phyloP scores from a whole-genome alignment of 345 rosid species.

The Hibiscus syriacus region DNA sequence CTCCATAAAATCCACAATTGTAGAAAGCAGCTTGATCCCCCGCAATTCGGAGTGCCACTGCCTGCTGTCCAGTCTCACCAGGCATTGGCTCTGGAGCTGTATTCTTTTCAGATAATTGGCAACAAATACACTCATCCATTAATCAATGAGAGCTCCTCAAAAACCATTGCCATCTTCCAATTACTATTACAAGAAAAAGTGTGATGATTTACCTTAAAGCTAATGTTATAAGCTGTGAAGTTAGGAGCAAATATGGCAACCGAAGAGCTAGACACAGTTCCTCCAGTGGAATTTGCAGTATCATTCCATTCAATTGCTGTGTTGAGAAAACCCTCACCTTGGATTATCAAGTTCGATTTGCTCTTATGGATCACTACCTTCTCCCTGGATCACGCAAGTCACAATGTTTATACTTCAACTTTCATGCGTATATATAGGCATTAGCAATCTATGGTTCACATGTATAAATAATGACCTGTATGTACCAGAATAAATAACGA shows the following conservation, averaged over 20 bases:
- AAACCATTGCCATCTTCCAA: too few relatives aligned
- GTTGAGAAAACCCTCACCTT: conserved; percentile 58
- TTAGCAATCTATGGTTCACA: background rate
- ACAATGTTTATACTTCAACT: background rate
- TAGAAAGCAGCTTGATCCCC: conserved; percentile 79
- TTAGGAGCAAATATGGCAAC: conserved; percentile 54
- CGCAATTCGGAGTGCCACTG: conserved; percentile 62
- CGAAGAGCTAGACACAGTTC: conserved; percentile 58
- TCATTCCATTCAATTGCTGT: conserved; percentile 79
- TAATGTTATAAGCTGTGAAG: conserved; percentile 72
- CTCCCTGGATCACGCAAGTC: conserved; percentile 41
- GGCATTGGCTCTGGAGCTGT: conserved; percentile 59
- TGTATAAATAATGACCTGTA: conserved; percentile 46
- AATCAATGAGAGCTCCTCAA: too few relatives aligned
- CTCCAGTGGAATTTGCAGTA: conserved; percentile 72
- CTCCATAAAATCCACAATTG: conserved; percentile 76
- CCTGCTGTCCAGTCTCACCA: conserved; percentile 72
- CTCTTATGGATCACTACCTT: conserved; percentile 53
- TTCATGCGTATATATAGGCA: background rate
- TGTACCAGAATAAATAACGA: conserved; percentile 54
- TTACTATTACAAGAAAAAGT: background rate
- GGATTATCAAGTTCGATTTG: conserved; percentile 63
- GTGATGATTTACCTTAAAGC: conserved; percentile 53
- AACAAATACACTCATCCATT: background rate
- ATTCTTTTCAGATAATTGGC: conserved; percentile 33